Base-by-base conservation (phyloP, 2,329 filamentous ascomycete genomes). In the Ceratocystis colombiana region DNA sequence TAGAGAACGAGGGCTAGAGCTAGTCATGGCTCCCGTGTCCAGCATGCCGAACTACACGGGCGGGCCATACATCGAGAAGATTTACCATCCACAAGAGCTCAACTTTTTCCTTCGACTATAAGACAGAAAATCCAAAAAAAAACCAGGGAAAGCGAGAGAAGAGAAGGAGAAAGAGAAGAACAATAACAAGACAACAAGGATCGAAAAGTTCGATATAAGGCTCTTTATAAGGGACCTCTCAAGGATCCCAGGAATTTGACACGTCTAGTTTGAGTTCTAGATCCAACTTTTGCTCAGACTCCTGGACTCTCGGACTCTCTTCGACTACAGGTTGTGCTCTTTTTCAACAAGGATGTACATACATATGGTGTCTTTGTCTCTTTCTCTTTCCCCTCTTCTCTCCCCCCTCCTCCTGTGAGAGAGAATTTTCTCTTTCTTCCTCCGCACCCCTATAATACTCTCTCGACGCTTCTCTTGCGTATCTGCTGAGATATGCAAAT, bases 381-480 rank as follows among this genome's bases (percentile, higher is more conserved):
- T 22, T 5, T 22, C 53, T 5, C 50, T 25, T 22, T 33, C 53
- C 53, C 30, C 17, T 17, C 25, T 22, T 22, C 48, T 53, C 6
- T 7, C 20, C 17, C 53, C 12, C 53, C 25, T 57, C 25, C 25
- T 57, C 33, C 33, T 37, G 33, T 37, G 22, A 6, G 28, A 33
- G 25, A 57, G 25, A 57, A 33, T 33, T 33, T 33, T 57, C 53
- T 57, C 28, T 22, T 57, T 57, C 28, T 22, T 57, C 10, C 17
- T 57, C 53, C 17, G 53, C 53, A 57, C 22, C 53, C 25, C 53
- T 57, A 57, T 28, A 30, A 33, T 17, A 57, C 25, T 33, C 53
- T 57, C 22, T 57, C 15, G 53, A 5, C 17, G 17, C 12, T 25
- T 53, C 48, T 25, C 20, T 25, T 22, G 25, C 30, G 17, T 33